Evolutionary conservation across 225 moss, liverwort and hornwort species (phyloP), one percentile per base, ranked within the genome.

Genomic region (Bryum argenteum): DNA sequence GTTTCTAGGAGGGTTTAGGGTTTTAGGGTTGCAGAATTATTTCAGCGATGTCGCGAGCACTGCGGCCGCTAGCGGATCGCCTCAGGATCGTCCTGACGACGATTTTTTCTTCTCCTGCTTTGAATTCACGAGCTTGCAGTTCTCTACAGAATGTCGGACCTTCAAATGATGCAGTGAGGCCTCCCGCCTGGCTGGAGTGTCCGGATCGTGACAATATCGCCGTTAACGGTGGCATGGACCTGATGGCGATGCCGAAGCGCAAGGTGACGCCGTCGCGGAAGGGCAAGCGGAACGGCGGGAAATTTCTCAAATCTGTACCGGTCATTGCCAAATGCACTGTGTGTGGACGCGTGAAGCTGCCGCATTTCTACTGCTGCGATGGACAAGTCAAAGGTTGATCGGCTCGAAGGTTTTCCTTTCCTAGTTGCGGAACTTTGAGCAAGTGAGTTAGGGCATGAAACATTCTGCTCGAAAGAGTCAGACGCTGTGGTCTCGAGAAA

Each of bases 191-290:
- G 67, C 68, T 68, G 76, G 79, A 81, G 74, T 42, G 72, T 8
- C 76, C 79, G 9, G 77, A 63, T 41, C 21, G 52, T 33, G 33
- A 33, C 5, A 3, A 33, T 10, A 23, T 67, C 3, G 64, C 56
- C 6, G 14, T 6, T 4, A 13, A 47, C 14, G 76, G 66, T 1
- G 73, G 40, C 44, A 85, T 92, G 92, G 84, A 91, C 70, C 87
- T 98, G 13, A 89, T 96, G 93, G 97, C 94, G 54, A 89, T 94
- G 17, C 97, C 97, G 16, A 98, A 94, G 75, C 89, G 97, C 41
- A 98, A 94, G 85, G 97, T 94, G 44, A 92, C 94, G 47, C 97
- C 94, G 48, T 98, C 97, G 22, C 85, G 94, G 76, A 92, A 89
- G 70, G 97, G 97, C 63, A 98, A 94, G 79, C 89, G 97, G 61